Evolutionary conservation across 208 protist species (phyloP).

Genomic region (Crithidia expoeki): DNA sequence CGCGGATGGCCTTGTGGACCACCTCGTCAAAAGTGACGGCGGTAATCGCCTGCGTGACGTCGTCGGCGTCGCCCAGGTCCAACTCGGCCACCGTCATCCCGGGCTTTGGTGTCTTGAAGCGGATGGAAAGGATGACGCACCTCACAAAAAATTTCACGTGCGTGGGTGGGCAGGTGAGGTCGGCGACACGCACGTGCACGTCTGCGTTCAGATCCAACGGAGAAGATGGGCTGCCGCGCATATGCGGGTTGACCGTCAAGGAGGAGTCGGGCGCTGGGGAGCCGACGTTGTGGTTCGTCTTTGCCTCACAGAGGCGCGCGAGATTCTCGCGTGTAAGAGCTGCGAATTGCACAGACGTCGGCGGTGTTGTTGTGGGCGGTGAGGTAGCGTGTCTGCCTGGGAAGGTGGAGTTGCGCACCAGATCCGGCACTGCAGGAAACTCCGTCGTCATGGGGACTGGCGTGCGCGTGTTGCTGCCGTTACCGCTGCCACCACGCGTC

Average conservation of each 20-base stretch:
- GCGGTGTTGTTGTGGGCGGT: not conserved
- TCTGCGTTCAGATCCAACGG: constrained; percentile 10
- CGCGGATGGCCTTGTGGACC: constrained; percentile 68
- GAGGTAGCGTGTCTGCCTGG: not conserved
- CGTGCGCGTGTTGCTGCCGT: constrained; percentile 8
- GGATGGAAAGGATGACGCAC: constrained; percentile 67
- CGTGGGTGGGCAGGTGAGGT: constrained; percentile 65
- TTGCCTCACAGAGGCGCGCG: constrained; percentile 22
- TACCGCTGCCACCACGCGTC: not conserved
- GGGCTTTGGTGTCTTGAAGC: constrained; percentile 67
- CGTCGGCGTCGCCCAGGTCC: constrained; percentile 76
- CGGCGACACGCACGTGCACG: constrained; percentile 41
- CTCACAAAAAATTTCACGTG: constrained; percentile 67
- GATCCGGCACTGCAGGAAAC: not conserved
- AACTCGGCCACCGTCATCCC: constrained; percentile 65
- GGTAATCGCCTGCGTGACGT: constrained; percentile 67
- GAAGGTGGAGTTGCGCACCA: not conserved
- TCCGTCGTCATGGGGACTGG: not conserved
- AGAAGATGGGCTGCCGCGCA: not conserved
- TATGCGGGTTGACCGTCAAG: not conserved
- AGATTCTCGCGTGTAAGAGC: constrained; percentile 37
- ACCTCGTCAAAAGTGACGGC: constrained; percentile 77
- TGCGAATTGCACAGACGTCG: constrained; percentile 15
- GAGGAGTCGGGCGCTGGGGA: not conserved
- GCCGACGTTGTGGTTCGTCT: not conserved